These are phyloP conservation scores for Camelina sativa DNA, from an alignment of 345 rosid genomes.

Conservation along the genomic window DNA sequence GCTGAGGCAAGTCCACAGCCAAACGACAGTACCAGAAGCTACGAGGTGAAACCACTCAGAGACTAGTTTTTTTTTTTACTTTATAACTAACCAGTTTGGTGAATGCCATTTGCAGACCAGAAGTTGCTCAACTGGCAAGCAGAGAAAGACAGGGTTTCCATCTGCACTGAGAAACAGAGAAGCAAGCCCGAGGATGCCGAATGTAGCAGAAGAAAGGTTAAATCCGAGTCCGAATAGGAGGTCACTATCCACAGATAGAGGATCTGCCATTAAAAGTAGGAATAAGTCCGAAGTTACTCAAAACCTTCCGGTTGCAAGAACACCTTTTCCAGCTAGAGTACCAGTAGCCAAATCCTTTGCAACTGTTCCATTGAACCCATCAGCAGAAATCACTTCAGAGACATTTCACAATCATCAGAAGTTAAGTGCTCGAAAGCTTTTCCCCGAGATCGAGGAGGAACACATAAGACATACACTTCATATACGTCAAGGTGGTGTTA, in stretches of 20 bases:
- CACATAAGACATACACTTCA: slow-evolving; percentile 76
- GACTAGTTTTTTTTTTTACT: background rate
- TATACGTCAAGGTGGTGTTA: slow-evolving; percentile 77
- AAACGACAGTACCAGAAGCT: slow-evolving; percentile 52
- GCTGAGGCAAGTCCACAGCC: slow-evolving; percentile 60
- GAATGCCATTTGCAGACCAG: slow-evolving; percentile 57
- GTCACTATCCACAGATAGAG: slow-evolving; percentile 87
- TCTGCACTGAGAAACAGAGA: slow-evolving; percentile 71
- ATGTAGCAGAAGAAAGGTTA: slow-evolving; percentile 56
- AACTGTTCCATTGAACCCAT: slow-evolving; percentile 47
- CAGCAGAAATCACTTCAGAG: slow-evolving; percentile 55
- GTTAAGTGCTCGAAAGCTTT: slow-evolving; percentile 55
- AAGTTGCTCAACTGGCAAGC: slow-evolving; percentile 88
- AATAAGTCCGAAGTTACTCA: slow-evolving; percentile 60
- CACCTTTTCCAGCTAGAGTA: slow-evolving; percentile 89
- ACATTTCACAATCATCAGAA: slow-evolving; percentile 60
- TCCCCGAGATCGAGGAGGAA: slow-evolving; percentile 77
- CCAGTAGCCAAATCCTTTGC: slow-evolving; percentile 64
- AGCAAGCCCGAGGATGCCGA: slow-evolving; percentile 50
- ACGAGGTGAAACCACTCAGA: slow-evolving; percentile 56
- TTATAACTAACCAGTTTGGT: slow-evolving; percentile 18
- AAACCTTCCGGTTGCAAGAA: slow-evolving; percentile 58
- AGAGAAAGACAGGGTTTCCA: slow-evolving; percentile 77
- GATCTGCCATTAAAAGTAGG: slow-evolving; percentile 60
- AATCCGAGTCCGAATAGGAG: slow-evolving; percentile 69